These are phyloP conservation scores for Ophiostoma sp. DNA, from an alignment of 2,329 filamentous ascomycete genomes.

Conservation along the genomic window DNA sequence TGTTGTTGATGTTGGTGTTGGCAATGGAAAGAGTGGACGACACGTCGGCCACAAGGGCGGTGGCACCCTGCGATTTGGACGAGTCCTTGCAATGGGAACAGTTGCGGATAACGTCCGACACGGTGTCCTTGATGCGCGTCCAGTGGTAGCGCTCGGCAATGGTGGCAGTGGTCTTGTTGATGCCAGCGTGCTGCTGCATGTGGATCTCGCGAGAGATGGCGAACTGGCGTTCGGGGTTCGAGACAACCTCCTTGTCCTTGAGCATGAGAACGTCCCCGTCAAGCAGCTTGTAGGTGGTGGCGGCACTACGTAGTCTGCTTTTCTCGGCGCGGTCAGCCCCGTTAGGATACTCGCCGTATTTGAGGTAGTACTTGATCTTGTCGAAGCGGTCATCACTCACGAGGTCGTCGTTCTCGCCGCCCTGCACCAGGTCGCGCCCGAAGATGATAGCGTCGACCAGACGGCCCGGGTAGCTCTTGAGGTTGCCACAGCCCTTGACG, in stretches of 20 bases:
- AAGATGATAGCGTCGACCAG: slow-evolving; percentile 76
- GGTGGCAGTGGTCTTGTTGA: slow-evolving; percentile 95
- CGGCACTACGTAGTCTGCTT: slow-evolving; percentile 86
- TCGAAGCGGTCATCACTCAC: slow-evolving; percentile 96
- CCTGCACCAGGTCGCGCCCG: slow-evolving; percentile 62
- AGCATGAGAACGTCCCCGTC: slow-evolving; percentile 84
- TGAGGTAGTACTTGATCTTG: slow-evolving; percentile 97
- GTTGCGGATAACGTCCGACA: slow-evolving; percentile 89
- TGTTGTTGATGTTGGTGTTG: neutral
- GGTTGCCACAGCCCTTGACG: slow-evolving; percentile 69
- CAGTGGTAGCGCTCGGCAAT: slow-evolving; percentile 96
- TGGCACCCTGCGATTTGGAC: slow-evolving; percentile 48
- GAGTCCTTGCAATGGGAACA: slow-evolving; percentile 86
- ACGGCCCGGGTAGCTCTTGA: slow-evolving; percentile 67
- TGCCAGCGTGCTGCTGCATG: slow-evolving; percentile 76
- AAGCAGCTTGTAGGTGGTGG: slow-evolving; percentile 88
- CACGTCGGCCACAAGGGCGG: slow-evolving; percentile 9
- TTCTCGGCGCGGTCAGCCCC: slow-evolving; percentile 95
- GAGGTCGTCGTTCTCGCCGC: slow-evolving; percentile 71
- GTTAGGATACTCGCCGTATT: slow-evolving; percentile 88
- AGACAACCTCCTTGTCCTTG: slow-evolving; percentile 96
- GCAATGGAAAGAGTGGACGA: slow-evolving; percentile 18
- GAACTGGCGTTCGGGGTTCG: slow-evolving; percentile 85
- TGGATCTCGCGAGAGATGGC: slow-evolving; percentile 82
- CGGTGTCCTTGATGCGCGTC: slow-evolving; percentile 97